phyloP scores from a whole-genome alignment of 2,329 filamentous ascomycete genomes.

The Akanthomyces dipterigenus region DNA sequence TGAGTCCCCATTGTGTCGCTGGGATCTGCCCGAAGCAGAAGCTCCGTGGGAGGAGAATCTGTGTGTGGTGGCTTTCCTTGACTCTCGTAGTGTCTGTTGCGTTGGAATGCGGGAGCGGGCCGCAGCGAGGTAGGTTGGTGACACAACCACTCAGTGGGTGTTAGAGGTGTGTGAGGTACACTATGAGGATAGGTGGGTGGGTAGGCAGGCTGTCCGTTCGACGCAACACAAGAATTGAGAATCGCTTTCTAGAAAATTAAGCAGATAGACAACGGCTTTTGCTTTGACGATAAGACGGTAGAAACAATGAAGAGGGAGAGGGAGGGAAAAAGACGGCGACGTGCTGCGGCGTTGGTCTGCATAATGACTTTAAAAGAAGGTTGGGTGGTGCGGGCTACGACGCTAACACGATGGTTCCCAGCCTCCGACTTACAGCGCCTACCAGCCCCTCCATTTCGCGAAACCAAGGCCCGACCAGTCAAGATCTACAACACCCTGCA shows the following conservation, averaged over 20 bases:
- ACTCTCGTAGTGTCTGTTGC: neutral
- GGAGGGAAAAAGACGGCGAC: conserved; percentile 9
- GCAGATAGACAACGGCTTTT: neutral
- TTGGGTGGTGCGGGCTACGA: conserved; percentile 17
- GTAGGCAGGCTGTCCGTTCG: neutral
- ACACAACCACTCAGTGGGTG: neutral
- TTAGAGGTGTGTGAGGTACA: neutral
- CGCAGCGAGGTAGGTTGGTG: neutral
- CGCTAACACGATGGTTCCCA: conserved; percentile 20
- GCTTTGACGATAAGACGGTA: conserved; percentile 4
- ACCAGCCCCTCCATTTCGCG: conserved; percentile 13
- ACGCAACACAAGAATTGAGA: neutral
- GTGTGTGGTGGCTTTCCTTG: neutral
- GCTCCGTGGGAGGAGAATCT: neutral
- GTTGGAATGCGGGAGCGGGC: conserved; percentile 14
- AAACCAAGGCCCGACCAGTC: neutral
- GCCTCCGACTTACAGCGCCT: conserved; percentile 26
- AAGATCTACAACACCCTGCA: neutral
- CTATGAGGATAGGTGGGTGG: neutral
- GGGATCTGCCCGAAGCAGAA: conserved; percentile 3
- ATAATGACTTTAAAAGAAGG: conserved; percentile 27
- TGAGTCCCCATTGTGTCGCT: neutral
- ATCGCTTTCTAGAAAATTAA: neutral
- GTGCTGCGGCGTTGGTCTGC: conserved; percentile 20
- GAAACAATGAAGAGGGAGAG: conserved; percentile 3